A percentile compares a stretch with the other conserved stretches of the same genome.
These are phyloP conservation scores for Populus pruinosa DNA, from an alignment of 345 rosid genomes.

Conservation along the genomic window DNA sequence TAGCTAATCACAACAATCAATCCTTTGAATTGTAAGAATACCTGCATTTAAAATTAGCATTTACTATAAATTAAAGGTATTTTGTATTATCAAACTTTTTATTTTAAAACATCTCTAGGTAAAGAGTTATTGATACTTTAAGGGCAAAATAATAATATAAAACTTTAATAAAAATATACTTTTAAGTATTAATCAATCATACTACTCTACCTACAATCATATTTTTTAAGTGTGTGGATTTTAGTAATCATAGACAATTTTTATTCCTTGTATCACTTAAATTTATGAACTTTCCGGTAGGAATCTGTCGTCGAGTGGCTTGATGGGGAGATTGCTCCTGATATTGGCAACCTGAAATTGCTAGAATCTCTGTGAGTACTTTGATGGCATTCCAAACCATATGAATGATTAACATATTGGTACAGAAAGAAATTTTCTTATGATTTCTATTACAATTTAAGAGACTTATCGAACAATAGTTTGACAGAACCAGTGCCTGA, in stretches of 20 bases:
- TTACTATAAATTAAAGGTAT: no score
- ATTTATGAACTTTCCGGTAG: conserved; percentile 18
- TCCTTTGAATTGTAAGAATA: no score
- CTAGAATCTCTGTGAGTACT: conserved; percentile 43
- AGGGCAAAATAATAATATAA: no score
- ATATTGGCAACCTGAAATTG: conserved; percentile 34
- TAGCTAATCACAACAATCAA: no score
- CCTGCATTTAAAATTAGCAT: no score
- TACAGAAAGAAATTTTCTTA: background rate
- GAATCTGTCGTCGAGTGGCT: conserved; percentile 50
- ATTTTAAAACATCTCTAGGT: no score
- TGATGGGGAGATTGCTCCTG: conserved; percentile 32
- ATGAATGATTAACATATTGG: no score
- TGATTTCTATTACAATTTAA: background rate
- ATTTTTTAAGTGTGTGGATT: conserved; percentile 34
- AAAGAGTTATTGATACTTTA: no score
- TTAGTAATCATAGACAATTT: conserved; percentile 1
- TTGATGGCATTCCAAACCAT: background rate
- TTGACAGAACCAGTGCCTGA: conserved; percentile 45
- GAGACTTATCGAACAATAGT: conserved; percentile 61
- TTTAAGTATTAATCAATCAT: background rate
- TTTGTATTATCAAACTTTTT: no score
- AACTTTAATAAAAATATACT: no score
- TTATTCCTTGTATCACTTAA: background rate
- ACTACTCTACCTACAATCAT: conserved; percentile 27